Base-by-base conservation (phyloP, 768 basidiomycete species). In the Macrolepiota albuminosa region DNA sequence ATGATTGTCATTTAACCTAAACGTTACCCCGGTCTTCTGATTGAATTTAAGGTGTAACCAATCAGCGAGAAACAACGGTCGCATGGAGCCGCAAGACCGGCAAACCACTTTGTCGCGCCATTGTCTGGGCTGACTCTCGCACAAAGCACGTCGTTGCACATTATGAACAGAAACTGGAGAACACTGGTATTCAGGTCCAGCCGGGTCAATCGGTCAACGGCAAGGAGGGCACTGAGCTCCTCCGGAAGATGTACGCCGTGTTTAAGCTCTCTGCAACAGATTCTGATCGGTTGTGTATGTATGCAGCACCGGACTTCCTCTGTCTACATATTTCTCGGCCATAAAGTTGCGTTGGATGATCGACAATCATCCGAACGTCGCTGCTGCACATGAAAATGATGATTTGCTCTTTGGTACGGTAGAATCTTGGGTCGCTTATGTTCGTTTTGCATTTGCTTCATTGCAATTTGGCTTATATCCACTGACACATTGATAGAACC, bases 341-440 rank as follows among this genome's bases (percentile, higher is more conserved):
- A 88, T 97, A 72, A 98, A 98, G 75, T 80, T 97, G 63, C 85
- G 91, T 48, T 99, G 96, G 96, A 93, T 99, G 90, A 85, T 96
- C 62, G 91, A 96, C 71, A 86, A 98, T 69, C 75, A 88, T 68
- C 79, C 81, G 4, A 84, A 86, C 34, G 93, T 98, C 57, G 73
- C 79, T 37, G 78, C 82, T 46, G 95, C 97, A 0, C 88, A 95
- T 68, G 85, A 89, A 42, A 74, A 82, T 40, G 93, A 93, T 71
- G 83, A 91, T 61, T 81, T 98, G 13, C 76, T 88, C 24, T 95
- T 98, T 68, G 97, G 97, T 26, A 99, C 97, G 2, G 88, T 99
- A 55, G 97, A 99, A 73, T 94, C 93, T 34, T 99, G 96, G 96
- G 82, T 99, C 49, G 84, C 87, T 66, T 98, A 94, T 72, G 93